Base-by-base conservation (phyloP, 148 eudicot genomes). In the Dysphania ambrosioides region DNA sequence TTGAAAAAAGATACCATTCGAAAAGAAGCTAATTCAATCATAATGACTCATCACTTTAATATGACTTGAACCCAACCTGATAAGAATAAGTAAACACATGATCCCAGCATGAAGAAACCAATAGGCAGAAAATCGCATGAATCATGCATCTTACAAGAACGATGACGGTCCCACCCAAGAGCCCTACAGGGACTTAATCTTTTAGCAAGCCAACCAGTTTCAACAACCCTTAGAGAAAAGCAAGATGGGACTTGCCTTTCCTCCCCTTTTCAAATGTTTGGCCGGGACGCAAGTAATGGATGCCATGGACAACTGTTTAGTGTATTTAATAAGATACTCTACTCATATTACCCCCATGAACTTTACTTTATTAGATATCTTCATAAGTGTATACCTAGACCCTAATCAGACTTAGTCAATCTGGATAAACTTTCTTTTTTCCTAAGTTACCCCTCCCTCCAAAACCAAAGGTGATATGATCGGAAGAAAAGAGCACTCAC, bases 401-500 rank as follows among this genome's bases (percentile, higher is more conserved):
- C 53, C 4, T 21, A 59, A 59, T 1, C 29, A 5, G 31, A 23
- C 27, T 0, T 59, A 26, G 5, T 15, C 42, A 21, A 27, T 35
- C 66, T 3, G 15, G 41, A 64, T 64, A n/a, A 34, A 6, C 12
- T 6, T 35, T 44, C 51, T 44, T 3, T 13, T 3, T 64, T 61
- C 0, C 15, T 8, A 8, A 5, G 34, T 18, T 21, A n/a, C n/a
- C 16, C 24, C 3, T 42, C 47, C 30, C 29, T 8, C 63, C 69
- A 19, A 40, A 41, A 27, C 6, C 59, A 49, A 64, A 23, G 31
- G 27, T 19, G 1, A 51, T 35, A 56, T 47, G 13, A 18, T 36
- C 18, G 24, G 32, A 30, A 30, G 55, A 16, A 38, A 19, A 38
- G 42, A 42, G 51, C 31, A 58, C 79, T 85, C 72, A 93, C 98